Base-by-base conservation (phyloP, 2,329 filamentous ascomycete species). In the Sporothrix mexicana region DNA sequence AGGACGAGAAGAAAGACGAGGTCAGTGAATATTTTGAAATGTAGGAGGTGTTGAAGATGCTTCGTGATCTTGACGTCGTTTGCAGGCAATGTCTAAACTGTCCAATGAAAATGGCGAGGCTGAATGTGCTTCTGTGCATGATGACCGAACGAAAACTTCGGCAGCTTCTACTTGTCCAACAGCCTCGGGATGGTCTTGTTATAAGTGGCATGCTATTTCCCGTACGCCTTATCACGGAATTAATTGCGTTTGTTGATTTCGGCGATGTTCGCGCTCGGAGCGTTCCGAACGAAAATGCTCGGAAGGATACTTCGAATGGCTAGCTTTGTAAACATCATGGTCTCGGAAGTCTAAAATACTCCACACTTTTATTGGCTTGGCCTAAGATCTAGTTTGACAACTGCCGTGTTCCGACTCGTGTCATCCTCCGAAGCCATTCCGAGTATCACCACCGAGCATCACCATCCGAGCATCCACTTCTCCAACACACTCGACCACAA, bases 181-280 rank as follows among this genome's bases (percentile, higher is more conserved):
- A n/a, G 49, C 49, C 49, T 51, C 49, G 49, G 49, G 49, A 51
- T 51, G 49, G 49, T 51, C 49, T 51, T 51, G 49, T 51, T 51
- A 51, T 51, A 51, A 51, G 49, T 17, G 15, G 7, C n/a, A 51
- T 51, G 15, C 49, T 17, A 51, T n/a, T n/a, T n/a, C n/a, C n/a
- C n/a, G n/a, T n/a, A n/a, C n/a, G n/a, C n/a, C n/a, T n/a, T n/a
- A n/a, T n/a, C n/a, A n/a, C n/a, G n/a, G n/a, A n/a, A n/a, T n/a
- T n/a, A n/a, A n/a, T n/a, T 51, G 12, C 30, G 30, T 36, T 36
- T 36, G 30, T 36, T 51, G 49, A 51, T 51, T 51, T 51, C 15
- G 49, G 49, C 15, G 49, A 7, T 51, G 49, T 51, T 51, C 15
- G 15, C 15, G 49, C 49, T 51, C 49, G 49, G 49, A 17, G 13